Evolutionary conservation across 2,329 filamentous ascomycete species (phyloP), one percentile per base, ranked within the genome.

Genomic region (Phaeoacremonium minimum): DNA sequence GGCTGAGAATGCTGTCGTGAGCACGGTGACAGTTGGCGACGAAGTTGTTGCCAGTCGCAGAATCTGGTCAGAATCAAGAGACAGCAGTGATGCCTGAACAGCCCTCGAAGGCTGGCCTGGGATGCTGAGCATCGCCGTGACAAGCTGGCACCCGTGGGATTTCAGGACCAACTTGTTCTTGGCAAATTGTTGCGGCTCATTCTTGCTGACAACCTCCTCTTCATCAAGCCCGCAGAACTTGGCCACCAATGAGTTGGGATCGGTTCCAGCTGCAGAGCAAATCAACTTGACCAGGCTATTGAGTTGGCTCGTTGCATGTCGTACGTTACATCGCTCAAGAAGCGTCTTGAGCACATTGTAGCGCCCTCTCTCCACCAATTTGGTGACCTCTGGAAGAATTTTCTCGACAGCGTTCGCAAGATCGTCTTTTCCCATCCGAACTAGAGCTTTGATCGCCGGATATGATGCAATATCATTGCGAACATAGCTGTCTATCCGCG

Each of bases 381-480:
- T 76, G 0, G 79, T 72, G 6, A 96, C 73, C 37, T 87, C 81
- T 0, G 87, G 83, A 4, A 83, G 59, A 38, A 95, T 85, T 49
- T 81, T 73, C 33, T 80, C 70, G 38, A 89, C 76, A 0, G 85
- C 87, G 37, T 79, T 77, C 29, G 82, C 71, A 7, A 98, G 71
- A 52, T 96, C 89, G 41, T 95, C 88, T 54, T 87, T 90, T 58
- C 87, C 84, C 9, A 97, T 70, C 36, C 93, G 79, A 55, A 88
- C 86, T 30, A 98, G 67, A 4, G 94, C 81, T 40, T 81, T 79
- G 47, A 90, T 85, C 15, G 88, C 87, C 1, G 94, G 85, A 53
- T 95, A 97, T 16, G 81, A 85, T 6, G 93, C 89, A 33, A 90
- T 85, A 50, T 95, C 90, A 56, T 97, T 97, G 40, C 89, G 83